Percentiles rank a stretch among this genome's conserved stretches.
Evolutionary conservation across 1,139 yeast genomes (phyloP).

Genomic region (Kodamaea arcana): DNA sequence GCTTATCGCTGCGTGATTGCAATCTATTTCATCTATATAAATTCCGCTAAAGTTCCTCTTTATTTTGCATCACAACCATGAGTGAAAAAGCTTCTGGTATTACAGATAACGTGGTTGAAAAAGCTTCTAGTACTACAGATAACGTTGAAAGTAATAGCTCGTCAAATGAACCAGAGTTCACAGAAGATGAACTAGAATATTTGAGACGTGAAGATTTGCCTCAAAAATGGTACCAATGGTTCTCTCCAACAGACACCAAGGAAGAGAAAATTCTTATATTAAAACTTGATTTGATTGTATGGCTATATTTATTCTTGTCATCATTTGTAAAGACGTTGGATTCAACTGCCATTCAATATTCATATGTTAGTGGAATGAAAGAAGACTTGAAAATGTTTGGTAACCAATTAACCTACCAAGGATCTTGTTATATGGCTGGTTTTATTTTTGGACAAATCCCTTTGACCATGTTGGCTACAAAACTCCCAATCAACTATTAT

Average conservation of each 20-base stretch:
- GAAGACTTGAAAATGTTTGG: conserved; percentile 26
- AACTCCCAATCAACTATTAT: conserved; percentile 20
- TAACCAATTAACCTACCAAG: conserved; percentile 26
- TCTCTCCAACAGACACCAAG: conserved; percentile 13
- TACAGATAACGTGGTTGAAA: too few relatives aligned
- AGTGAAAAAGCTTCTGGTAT: too few relatives aligned
- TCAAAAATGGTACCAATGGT: conserved; percentile 18
- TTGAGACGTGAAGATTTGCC: conserved; percentile 8
- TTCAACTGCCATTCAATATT: conserved; percentile 21
- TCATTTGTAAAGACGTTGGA: conserved; percentile 11
- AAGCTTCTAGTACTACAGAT: neutral
- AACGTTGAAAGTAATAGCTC: neutral
- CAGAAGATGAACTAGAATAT: conserved; percentile 12
- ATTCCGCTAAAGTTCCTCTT: too few relatives aligned
- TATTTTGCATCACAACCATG: too few relatives aligned
- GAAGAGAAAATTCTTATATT: conserved; percentile 12
- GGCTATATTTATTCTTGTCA: conserved; percentile 16
- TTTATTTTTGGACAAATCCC: conserved; percentile 23
- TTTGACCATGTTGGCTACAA: conserved; percentile 18
- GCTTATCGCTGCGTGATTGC: too few relatives aligned
- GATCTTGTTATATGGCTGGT: conserved; percentile 24
- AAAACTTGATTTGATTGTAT: conserved; percentile 15
- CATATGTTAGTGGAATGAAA: conserved; percentile 26
- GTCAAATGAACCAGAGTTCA: conserved; percentile 3
- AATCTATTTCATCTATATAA: too few relatives aligned